phyloP scores from a whole-genome alignment of 108 stramenopile genomes.

The Cyclotella kingstonii region DNA sequence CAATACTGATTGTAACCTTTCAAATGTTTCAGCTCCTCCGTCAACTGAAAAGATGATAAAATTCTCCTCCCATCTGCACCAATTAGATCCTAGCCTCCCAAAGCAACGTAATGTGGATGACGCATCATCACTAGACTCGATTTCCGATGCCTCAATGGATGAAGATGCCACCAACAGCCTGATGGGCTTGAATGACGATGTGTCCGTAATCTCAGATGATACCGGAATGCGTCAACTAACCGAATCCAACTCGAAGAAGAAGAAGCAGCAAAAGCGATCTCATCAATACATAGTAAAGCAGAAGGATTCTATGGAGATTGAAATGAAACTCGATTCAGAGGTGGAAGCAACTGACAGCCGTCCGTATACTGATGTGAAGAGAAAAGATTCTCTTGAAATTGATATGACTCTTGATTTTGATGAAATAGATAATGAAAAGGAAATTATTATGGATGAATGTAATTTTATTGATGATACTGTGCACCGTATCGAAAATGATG shows the following conservation, averaged over 20 bases:
- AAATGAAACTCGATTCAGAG: conserved; percentile 21
- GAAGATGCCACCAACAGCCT: too few relatives aligned
- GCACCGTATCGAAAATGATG: too few relatives aligned
- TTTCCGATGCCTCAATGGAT: too few relatives aligned
- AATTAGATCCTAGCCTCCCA: too few relatives aligned
- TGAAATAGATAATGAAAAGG: neutral
- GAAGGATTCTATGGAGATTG: conserved; percentile 47
- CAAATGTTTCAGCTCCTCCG: too few relatives aligned
- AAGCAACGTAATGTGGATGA: too few relatives aligned
- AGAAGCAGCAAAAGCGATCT: neutral
- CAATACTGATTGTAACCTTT: too few relatives aligned
- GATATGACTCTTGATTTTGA: conserved; percentile 38
- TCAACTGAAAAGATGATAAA: too few relatives aligned
- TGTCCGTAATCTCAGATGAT: conserved; percentile 41
- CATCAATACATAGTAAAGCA: conserved; percentile 28
- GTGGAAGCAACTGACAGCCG: neutral
- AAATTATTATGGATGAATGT: neutral
- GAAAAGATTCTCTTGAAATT: conserved; percentile 38
- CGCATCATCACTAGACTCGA: too few relatives aligned
- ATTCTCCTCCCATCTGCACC: too few relatives aligned
- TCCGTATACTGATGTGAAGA: conserved; percentile 17
- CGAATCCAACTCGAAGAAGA: conserved; percentile 2
- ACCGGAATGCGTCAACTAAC: conserved; percentile 23
- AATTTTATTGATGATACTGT: neutral
- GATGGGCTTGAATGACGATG: conserved; percentile 16